Conservation (phyloP, 1,284 basidiomycete species). For the Fomes fomentarius region DNA sequence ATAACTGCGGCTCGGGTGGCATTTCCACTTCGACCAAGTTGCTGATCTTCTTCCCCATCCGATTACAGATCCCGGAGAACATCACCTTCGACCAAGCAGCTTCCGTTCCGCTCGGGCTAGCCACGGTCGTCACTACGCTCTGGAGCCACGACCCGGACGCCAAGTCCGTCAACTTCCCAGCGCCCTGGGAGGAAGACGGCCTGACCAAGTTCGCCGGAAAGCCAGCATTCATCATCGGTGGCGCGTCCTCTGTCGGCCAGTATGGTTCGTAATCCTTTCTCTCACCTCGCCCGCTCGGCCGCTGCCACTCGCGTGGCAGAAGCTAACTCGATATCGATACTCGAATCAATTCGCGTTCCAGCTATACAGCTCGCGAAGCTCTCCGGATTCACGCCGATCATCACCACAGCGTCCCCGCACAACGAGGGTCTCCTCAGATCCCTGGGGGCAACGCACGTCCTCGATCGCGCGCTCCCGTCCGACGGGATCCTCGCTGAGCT, state of each 20-base stretch:
- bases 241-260: conserved; percentile 40
- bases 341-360: not conserved
- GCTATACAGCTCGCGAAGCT: conserved; percentile 39
- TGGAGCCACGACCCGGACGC: conserved; percentile 26
- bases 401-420: conserved; percentile 49
- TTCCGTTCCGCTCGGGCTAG: conserved; percentile 33
- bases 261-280: conserved; percentile 32
- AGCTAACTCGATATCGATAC: not conserved
- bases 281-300: too few species aligned
- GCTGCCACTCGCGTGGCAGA: too few species aligned
- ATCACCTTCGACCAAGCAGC: conserved; percentile 36
- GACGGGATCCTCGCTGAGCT: conserved; percentile 41
- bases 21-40: not conserved
- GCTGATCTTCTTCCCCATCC: not conserved
- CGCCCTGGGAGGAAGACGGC: conserved; percentile 29
- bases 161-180: conserved; percentile 24
- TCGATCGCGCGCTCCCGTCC: conserved; percentile 37
- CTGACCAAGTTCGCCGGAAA: conserved; percentile 27
- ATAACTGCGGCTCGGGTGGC: too few species aligned
- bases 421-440: conserved; percentile 47
- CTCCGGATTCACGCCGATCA: conserved; percentile 52
- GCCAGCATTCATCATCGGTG: conserved; percentile 40
- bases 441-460: conserved; percentile 57
- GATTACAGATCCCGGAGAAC: conserved; percentile 32
- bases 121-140: conserved; percentile 32